These are phyloP conservation scores for Fusarium tanahbumbuense DNA, from an alignment of 2,329 filamentous ascomycete genomes.

Conservation along the genomic window DNA sequence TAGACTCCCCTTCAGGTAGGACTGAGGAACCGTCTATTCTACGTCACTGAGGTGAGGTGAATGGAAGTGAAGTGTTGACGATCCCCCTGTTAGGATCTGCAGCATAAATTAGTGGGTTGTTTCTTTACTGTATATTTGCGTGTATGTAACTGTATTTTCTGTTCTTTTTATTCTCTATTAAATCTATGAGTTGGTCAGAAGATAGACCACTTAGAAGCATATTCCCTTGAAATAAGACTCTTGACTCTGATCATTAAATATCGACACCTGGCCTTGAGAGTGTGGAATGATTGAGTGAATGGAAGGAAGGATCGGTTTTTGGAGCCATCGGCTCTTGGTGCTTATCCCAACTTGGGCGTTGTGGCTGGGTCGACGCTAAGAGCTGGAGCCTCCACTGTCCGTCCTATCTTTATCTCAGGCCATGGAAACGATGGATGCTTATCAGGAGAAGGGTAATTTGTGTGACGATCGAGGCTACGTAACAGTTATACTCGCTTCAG, in stretches of 20 bases:
- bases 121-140: not conserved
- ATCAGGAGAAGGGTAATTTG: conserved; percentile 14
- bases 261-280: conserved; percentile 11
- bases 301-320: conserved; percentile 5
- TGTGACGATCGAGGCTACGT: not conserved
- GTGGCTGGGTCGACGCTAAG: conserved; percentile 40
- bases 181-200: not conserved
- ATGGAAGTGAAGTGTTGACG: not conserved
- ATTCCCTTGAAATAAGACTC: not conserved
- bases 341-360: conserved; percentile 10
- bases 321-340: conserved; percentile 9
- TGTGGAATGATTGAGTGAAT: conserved; percentile 37
- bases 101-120: conserved; percentile 30
- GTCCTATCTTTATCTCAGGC: conserved; percentile 40
- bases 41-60: not conserved
- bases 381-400: conserved; percentile 12
- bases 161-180: not conserved
- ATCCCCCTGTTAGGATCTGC: conserved; percentile 34
- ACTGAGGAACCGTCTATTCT: not conserved
- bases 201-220: not conserved
- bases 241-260: not conserved
- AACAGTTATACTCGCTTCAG: not conserved
- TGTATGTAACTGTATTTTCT: not conserved
- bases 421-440: conserved; percentile 13
- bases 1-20: not conserved